Conservation (phyloP, 148 eudicot species). For the Dianthus caryophyllus region DNA sequence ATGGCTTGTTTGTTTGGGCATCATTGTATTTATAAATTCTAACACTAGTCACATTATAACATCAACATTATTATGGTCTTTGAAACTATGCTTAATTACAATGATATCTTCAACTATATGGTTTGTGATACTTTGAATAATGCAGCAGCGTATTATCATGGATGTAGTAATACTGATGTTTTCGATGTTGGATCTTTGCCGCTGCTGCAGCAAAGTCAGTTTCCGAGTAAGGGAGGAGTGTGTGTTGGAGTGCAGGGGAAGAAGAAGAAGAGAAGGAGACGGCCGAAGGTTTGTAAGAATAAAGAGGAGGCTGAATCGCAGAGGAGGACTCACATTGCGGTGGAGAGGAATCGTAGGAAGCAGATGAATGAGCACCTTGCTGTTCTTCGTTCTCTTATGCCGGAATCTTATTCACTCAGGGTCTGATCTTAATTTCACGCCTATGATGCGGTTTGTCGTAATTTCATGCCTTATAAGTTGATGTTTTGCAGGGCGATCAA, state of each 20-base stretch:
- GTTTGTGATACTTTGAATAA: conserved; percentile 47
- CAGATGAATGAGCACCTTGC: conserved; percentile 91
- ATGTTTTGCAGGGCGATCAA: conserved; percentile 72
- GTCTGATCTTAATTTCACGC: conserved; percentile 27
- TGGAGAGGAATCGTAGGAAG: conserved; percentile 86
- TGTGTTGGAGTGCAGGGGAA: conserved; percentile 36
- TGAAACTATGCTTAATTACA: conserved; percentile 60
- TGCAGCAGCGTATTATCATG: conserved; percentile 23
- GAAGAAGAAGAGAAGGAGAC: conserved; percentile 70
- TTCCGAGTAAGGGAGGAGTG: conserved; percentile 6
- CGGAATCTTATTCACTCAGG: conserved; percentile 78
- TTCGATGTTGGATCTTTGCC: conserved; percentile 8
- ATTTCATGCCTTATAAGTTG: no score
- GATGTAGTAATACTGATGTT: background rate
- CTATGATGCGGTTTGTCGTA: background rate
- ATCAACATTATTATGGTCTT: conserved; percentile 38
- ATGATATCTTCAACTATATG: conserved; percentile 57
- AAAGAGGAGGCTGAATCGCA: conserved; percentile 85
- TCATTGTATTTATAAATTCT: background rate
- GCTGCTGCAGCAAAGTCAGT: conserved; percentile 4
- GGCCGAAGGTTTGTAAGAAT: conserved; percentile 69
- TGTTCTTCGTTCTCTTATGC: conserved; percentile 85
- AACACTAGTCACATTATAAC: background rate
- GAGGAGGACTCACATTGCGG: conserved; percentile 89
- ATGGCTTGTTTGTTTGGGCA: conserved; percentile 26